A percentile compares a stretch with the other conserved stretches of the same genome.
Conservation (phyloP, 208 protist genomes). For the Trypanosoma congolense region DNA sequence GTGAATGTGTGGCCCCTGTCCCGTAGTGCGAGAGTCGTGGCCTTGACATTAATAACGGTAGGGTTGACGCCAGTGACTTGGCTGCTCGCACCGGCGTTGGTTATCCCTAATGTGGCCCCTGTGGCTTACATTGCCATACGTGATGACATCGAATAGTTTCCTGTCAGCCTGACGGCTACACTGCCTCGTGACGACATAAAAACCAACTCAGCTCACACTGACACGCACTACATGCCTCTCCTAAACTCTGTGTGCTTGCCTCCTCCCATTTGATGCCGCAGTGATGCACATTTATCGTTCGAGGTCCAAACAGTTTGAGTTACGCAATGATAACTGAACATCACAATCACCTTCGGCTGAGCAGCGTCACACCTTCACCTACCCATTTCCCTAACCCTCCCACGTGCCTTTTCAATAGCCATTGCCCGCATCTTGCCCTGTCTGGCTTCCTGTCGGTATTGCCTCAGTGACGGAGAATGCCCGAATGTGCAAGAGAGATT, state of each 20-base stretch:
- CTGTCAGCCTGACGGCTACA: not conserved
- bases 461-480: not conserved
- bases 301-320: not conserved
- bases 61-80: too few relatives aligned
- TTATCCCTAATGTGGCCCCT: too few relatives aligned
- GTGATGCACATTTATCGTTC: constrained; percentile 1
- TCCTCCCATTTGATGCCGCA: not conserved
- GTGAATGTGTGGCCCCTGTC: not conserved
- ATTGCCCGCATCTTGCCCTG: not conserved
- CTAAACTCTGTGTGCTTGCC: not conserved
- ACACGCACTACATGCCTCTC: not conserved
- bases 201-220: constrained; percentile 1
- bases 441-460: not conserved
- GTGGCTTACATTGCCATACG: not conserved
- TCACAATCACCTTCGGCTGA: not conserved
- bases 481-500: not conserved
- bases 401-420: not conserved
- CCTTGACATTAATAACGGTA: too few relatives aligned
- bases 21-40: not conserved
- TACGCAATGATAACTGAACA: not conserved
- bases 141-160: constrained; percentile 1
- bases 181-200: not conserved
- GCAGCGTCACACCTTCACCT: not conserved
- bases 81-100: too few relatives aligned
- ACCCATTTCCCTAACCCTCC: not conserved